Evolutionary conservation across 192 early-diverging fungal genomes (phyloP), one percentile per base, ranked within the genome.

Genomic region (Spizellomyces punctatus): DNA sequence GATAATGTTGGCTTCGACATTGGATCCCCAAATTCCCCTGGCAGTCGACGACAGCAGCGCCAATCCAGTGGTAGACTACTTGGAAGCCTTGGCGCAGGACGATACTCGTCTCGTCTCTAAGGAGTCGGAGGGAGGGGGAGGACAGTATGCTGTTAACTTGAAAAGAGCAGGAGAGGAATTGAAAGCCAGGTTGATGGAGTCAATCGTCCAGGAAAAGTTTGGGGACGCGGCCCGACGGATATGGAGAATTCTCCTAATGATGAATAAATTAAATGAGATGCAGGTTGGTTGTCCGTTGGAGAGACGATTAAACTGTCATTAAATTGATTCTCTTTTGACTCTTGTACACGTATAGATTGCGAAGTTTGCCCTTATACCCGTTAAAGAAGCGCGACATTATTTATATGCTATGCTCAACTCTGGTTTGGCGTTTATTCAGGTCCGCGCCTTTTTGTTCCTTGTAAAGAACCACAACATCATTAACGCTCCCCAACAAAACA

Each of bases 391-490:
- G 6, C 71, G 80, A n/a, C 64, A 78, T 9, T 56, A 48, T 45
- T 60, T 85, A 48, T 82, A 73, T 67, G 52, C 12, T 19, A 19
- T 85, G 63, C 22, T 76, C 8, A 58, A 80, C 27, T 21, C 49
- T 22, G 81, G 81, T 2, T 66, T 85, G 63, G 78, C 78, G 14
- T 80, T 79, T 50, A 74, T 85, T 48, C 83, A 84, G 76, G 82
- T 81, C 65, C 17, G 19, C n/a, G 19, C n/a, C 27, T 16, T 43
- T 60, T 46, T 55, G 12, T 16, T 81, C 0, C 19, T 36, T 36
- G 27, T 3, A 36, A 36, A 36, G 27, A 36, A 36, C 16, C 10
- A 69, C 2, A 41, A 42, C 17, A 75, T 10, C 27, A 17, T 55
- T 27, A 9, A n/a, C 27, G 27, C 27, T 36, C 1, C 27, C 16